Base-by-base conservation (phyloP, 441 rosid genomes). In the Flueggea neowawraea region DNA sequence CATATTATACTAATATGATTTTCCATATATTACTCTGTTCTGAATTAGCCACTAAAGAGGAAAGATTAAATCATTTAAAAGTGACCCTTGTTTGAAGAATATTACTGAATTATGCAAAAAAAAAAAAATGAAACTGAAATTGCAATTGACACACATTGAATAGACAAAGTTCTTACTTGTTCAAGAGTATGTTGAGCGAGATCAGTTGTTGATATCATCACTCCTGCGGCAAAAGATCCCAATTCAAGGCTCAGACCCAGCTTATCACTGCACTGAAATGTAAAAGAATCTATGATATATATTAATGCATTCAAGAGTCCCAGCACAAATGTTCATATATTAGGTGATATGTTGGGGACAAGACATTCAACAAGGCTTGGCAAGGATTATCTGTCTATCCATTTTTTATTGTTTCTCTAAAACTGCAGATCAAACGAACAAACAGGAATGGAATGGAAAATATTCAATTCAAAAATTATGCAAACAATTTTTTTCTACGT, bases 161-260 rank as follows among this genome's bases (percentile, higher is more conserved):
- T 33, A 60, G 22, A 45, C 7, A 57, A 63, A 58, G 67, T n/a
- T 55, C 84, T 73, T 83, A 90, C 98, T 75, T 90, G 98, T 70
- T 94, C 98, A 71, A 90, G 96, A 6, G 98, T 90, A 73, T 94
- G 93, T 66, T 87, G 97, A 57, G 80, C 97, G 55, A 89, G 93
- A 78, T 90, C 98, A 68, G 98, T 90, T 45, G 97, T 90, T 66
- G 98, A 85, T 69, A 94, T 94, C 98, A 94, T 94, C 80, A 94
- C 95, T 56, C 97, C 97, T 50, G 98, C 97, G 70, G 97, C 98
- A 64, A 94, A 94, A 52, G 98, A 94, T 55, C 98, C 98, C 74
- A 94, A 75, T 85, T 94, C 98, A 74, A 94, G 95, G 77, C 98
- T 89, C 63, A 94, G 74, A 65, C 98, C 98, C 71, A 94, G 78